Evolutionary conservation across 2,329 filamentous ascomycete genomes (phyloP).

Genomic region (Aspergillus sp.): DNA sequence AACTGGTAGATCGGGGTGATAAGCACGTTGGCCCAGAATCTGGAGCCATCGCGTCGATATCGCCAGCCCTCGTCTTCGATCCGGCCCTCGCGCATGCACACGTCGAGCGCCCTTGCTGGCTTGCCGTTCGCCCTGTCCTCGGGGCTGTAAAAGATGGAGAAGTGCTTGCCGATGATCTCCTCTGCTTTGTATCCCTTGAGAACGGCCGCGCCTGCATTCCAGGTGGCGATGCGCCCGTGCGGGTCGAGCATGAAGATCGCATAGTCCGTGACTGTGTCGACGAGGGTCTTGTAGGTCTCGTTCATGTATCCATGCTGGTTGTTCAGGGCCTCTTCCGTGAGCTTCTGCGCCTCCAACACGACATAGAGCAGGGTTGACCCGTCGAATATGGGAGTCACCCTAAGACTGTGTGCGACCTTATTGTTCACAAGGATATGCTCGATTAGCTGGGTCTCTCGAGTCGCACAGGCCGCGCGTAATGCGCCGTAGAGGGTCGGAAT

Average conservation of each 20-base stretch:
- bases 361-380: slow-evolving; percentile 41
- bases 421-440: slow-evolving; percentile 26
- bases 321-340: slow-evolving; percentile 32
- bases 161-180: slow-evolving; percentile 60
- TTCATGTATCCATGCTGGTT: slow-evolving; percentile 49
- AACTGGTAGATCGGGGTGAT: slow-evolving; percentile 58
- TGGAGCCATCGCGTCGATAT: slow-evolving; percentile 57
- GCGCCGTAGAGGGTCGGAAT: slow-evolving; percentile 37
- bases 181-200: slow-evolving; percentile 57
- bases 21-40: slow-evolving; percentile 62
- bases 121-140: slow-evolving; percentile 53
- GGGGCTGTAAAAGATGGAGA: slow-evolving; percentile 57
- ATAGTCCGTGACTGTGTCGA: slow-evolving; percentile 62
- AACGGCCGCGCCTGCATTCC: slow-evolving; percentile 57
- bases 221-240: slow-evolving; percentile 56
- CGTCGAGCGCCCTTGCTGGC: slow-evolving; percentile 52
- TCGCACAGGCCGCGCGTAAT: slow-evolving; percentile 36
- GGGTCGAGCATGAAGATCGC: slow-evolving; percentile 64
- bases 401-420: slow-evolving; percentile 28
- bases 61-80: slow-evolving; percentile 63
- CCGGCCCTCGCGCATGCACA: slow-evolving; percentile 56
- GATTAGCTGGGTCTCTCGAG: slow-evolving; percentile 35
- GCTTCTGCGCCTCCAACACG: slow-evolving; percentile 44
- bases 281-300: slow-evolving; percentile 61
- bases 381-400: slow-evolving; percentile 46